These are phyloP conservation scores for Nakazawaea pomicola DNA, from an alignment of 805 yeast genomes.

Conservation along the genomic window DNA sequence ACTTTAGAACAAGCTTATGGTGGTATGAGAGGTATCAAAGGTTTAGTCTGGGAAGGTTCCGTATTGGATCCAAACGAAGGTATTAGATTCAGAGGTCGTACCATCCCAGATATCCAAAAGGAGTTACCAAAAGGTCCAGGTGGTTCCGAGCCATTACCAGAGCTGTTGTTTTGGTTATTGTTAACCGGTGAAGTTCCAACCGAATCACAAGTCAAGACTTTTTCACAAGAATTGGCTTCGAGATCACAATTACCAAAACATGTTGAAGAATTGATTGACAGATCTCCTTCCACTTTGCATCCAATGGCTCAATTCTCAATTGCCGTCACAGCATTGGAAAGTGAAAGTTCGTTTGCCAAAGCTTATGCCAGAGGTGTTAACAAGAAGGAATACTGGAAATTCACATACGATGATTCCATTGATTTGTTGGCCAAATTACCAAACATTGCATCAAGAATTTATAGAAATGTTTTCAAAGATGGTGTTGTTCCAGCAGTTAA, in stretches of 20 bases:
- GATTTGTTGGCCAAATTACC: slow-evolving; percentile 81
- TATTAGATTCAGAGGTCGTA: slow-evolving; percentile 79
- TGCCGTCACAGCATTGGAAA: slow-evolving; percentile 76
- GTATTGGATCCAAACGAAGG: slow-evolving; percentile 83
- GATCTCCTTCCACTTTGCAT: slow-evolving; percentile 70
- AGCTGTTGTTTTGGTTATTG: slow-evolving; percentile 76
- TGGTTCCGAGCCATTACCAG: slow-evolving; percentile 65
- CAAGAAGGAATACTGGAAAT: slow-evolving; percentile 82
- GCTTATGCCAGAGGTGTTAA: slow-evolving; percentile 81
- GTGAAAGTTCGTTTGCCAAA: slow-evolving; percentile 78
- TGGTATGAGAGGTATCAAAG: slow-evolving; percentile 87
- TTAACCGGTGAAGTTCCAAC: slow-evolving; percentile 83
- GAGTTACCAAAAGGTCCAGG: slow-evolving; percentile 73
- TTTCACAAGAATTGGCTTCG: slow-evolving; percentile 73
- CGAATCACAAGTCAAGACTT: slow-evolving; percentile 60
- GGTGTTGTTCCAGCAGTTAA: slow-evolving; percentile 57
- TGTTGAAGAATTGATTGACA: slow-evolving; percentile 66
- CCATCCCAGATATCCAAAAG: slow-evolving; percentile 73
- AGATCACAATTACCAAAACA: slow-evolving; percentile 76
- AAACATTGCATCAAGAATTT: slow-evolving; percentile 74
- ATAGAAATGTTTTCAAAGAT: slow-evolving; percentile 80
- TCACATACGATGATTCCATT: slow-evolving; percentile 75
- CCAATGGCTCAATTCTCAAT: slow-evolving; percentile 90
- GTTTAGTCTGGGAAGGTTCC: slow-evolving; percentile 86
- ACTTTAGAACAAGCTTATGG: slow-evolving; percentile 79